A percentile compares a stretch with the other conserved stretches of the same genome.
These are phyloP conservation scores for Candida caryicola DNA, from an alignment of 805 yeast species.

Conservation along the genomic window DNA sequence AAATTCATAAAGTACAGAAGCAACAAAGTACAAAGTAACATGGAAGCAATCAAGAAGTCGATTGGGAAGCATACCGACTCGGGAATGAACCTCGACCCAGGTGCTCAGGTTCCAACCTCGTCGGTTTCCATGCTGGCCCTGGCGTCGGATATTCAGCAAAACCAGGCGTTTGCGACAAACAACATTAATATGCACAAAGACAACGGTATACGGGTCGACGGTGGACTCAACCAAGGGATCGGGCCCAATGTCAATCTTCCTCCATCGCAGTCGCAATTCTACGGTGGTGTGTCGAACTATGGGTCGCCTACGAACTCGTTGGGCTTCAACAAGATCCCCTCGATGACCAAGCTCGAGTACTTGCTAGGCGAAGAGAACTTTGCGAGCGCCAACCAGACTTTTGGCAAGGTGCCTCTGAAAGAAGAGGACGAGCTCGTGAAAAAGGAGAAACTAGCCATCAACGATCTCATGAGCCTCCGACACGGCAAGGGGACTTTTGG, in stretches of 20 bases:
- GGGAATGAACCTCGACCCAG: no score
- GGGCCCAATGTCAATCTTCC: not conserved
- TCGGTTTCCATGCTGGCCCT: not conserved
- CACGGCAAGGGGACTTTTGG: conserved; percentile 5
- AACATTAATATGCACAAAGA: no score
- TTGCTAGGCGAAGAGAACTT: conserved; percentile 7
- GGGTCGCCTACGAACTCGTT: conserved; percentile 2
- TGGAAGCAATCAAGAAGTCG: conserved; percentile 4
- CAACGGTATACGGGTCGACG: no score
- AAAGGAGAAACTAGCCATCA: conserved; percentile 29
- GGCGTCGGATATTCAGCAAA: no score
- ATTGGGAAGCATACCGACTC: conserved; percentile 7
- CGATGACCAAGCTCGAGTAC: conserved; percentile 12
- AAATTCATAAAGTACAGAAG: conserved; percentile 41
- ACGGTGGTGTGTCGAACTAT: not conserved
- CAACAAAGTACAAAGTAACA: conserved; percentile 6
- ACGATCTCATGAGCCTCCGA: conserved; percentile 16
- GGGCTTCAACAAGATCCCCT: conserved; percentile 10
- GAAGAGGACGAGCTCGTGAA: conserved; percentile 20
- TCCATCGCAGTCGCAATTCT: not conserved
- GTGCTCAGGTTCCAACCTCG: conserved; percentile 7
- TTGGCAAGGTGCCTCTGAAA: not conserved
- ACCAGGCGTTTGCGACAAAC: no score
- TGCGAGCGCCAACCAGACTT: not conserved
- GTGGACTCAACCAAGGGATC: not conserved